Evolutionary conservation across 768 basidiomycete species (phyloP).

Genomic region (Mycena haematopus): DNA sequence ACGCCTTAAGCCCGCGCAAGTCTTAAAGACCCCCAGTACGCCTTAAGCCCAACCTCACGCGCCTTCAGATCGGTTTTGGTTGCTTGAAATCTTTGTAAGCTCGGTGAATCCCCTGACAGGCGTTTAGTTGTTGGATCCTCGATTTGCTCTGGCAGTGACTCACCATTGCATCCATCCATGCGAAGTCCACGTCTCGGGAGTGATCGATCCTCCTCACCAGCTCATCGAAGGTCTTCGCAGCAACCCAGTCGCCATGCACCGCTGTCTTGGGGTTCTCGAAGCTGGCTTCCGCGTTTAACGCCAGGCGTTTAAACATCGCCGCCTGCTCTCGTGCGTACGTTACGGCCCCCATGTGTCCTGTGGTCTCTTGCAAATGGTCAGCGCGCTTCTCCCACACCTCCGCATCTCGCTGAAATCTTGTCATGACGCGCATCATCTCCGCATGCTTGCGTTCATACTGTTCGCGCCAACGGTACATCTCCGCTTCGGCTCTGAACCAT

Average conservation of each 20-base stretch:
- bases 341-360: not conserved
- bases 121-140: not conserved
- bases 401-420: slow-evolving; percentile 1
- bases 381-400: not conserved
- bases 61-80: too few species aligned
- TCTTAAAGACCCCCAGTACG: too few species aligned
- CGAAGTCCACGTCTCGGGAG: slow-evolving; percentile 13
- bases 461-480: not conserved
- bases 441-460: slow-evolving; percentile 5
- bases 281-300: not conserved
- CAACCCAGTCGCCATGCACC: slow-evolving; percentile 15
- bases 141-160: too few species aligned
- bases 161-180: slow-evolving; percentile 20
- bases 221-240: slow-evolving; percentile 2
- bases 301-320: slow-evolving; percentile 12
- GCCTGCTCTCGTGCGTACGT: slow-evolving; percentile 17
- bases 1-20: too few species aligned
- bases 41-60: too few species aligned
- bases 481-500: slow-evolving; percentile 7
- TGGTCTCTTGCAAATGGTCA: not conserved
- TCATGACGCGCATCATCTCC: slow-evolving; percentile 15
- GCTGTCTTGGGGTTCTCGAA: slow-evolving; percentile 14
- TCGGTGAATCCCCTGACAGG: slow-evolving; percentile 1
- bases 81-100: slow-evolving; percentile 17
- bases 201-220: slow-evolving; percentile 5